phyloP scores from a whole-genome alignment of 305 asterid species.

The Fraxinus velutina region DNA sequence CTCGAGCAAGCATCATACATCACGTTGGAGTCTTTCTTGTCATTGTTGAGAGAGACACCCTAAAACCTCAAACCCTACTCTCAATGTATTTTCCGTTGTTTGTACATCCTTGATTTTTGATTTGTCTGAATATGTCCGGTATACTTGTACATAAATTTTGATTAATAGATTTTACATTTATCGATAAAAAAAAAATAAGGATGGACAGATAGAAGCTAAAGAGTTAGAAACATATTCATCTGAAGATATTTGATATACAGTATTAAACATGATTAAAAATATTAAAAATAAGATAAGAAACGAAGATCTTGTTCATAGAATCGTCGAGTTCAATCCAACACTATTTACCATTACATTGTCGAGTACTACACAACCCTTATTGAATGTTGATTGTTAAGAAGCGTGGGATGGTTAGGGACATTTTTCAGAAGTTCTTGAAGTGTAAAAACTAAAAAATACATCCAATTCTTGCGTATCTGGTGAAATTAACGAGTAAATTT shows the following conservation, averaged over 20 bases:
- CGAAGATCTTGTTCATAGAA: neutral
- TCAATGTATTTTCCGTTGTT: neutral
- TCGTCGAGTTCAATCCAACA: neutral
- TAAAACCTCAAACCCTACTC: slow-evolving; percentile 24
- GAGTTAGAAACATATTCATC: neutral
- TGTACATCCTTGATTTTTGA: too few species aligned
- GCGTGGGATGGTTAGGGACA: neutral
- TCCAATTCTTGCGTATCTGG: neutral
- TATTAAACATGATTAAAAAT: too few species aligned
- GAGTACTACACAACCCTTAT: neutral
- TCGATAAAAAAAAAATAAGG: too few species aligned
- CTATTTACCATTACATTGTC: neutral
- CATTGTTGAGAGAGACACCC: slow-evolving; percentile 47
- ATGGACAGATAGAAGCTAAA: neutral
- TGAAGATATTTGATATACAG: too few species aligned
- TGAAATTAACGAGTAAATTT: too few species aligned
- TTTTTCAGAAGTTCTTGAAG: neutral
- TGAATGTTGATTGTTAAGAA: neutral
- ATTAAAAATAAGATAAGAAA: neutral
- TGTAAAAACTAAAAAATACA: neutral
- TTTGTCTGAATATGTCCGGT: too few species aligned
- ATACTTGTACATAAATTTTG: too few species aligned
- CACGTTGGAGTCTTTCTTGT: slow-evolving; percentile 42
- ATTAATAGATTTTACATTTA: too few species aligned
- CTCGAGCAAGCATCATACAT: slow-evolving; percentile 32